A percentile compares a stretch with the other conserved stretches of the same genome.
Evolutionary conservation across 1,284 basidiomycete species (phyloP).

Genomic region (Ganoderma lingzhi): DNA sequence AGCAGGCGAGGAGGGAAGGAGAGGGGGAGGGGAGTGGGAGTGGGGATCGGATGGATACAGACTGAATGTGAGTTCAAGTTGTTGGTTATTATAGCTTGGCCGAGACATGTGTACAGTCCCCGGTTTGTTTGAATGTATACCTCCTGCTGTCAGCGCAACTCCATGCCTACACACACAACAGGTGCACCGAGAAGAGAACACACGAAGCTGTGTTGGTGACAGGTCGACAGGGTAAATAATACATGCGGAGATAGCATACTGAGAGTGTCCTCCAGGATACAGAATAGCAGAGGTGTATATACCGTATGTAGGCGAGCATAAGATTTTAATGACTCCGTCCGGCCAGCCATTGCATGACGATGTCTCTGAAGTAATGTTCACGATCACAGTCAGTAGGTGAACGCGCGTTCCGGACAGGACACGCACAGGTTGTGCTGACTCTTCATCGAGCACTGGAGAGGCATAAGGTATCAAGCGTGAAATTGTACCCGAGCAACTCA

Average conservation of each 20-base stretch:
- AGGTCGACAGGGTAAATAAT: background rate
- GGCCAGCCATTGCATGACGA: conserved; percentile 78
- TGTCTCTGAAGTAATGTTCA: conserved; percentile 56
- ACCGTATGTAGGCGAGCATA: conserved; percentile 17
- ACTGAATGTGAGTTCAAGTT: conserved; percentile 42
- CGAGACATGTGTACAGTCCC: conserved; percentile 4
- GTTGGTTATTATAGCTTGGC: background rate
- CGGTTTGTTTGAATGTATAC: background rate
- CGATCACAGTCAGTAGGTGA: background rate
- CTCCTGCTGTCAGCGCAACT: background rate
- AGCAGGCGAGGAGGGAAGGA: conserved; percentile 67
- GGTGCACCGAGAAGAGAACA: background rate
- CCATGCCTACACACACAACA: background rate
- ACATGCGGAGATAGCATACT: background rate
- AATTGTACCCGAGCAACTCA: conserved; percentile 45
- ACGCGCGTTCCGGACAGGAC: background rate
- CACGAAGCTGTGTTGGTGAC: background rate
- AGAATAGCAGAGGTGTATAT: conserved; percentile 10
- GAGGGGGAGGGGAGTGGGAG: conserved; percentile 40
- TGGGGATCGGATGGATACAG: conserved; percentile 66
- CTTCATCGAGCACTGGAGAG: conserved; percentile 86
- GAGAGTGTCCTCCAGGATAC: conserved; percentile 23
- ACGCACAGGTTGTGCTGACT: conserved; percentile 90
- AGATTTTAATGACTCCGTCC: conserved; percentile 62
- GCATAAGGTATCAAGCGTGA: conserved; percentile 32